Evolutionary conservation across 306 rosid genomes (phyloP).

Genomic region (Castanospermum australe): DNA sequence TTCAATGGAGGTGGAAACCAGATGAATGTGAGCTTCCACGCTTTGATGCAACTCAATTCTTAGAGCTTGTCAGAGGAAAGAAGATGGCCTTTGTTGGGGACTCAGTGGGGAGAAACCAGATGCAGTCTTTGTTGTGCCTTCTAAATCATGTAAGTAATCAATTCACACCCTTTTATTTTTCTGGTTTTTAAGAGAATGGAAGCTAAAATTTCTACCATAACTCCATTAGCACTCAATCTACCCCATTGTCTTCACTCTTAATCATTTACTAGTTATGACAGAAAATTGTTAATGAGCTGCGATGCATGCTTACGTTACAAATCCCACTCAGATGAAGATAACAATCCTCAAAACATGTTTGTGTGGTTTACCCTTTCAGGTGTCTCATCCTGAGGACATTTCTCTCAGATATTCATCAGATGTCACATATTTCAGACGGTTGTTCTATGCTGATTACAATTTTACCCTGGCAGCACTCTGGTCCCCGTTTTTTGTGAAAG

Average conservation of each 20-base stretch:
- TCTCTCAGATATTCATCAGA: constrained; percentile 37
- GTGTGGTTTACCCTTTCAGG: constrained; percentile 43
- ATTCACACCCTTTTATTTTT: background rate
- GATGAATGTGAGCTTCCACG: constrained; percentile 74
- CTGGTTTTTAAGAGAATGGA: background rate
- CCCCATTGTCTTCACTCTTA: background rate
- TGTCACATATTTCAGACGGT: constrained; percentile 47
- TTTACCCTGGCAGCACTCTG: constrained; percentile 72
- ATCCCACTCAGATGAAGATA: background rate
- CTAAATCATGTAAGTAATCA: constrained; percentile 37
- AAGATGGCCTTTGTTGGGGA: constrained; percentile 88
- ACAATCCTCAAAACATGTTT: background rate
- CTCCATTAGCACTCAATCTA: background rate
- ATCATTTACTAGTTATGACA: background rate
- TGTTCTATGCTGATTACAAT: constrained; percentile 56
- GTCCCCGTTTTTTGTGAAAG: constrained; percentile 74
- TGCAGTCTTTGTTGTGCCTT: constrained; percentile 86
- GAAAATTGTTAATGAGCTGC: background rate
- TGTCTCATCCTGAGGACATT: constrained; percentile 60
- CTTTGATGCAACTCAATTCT: constrained; percentile 70
- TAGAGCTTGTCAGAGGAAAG: constrained; percentile 67
- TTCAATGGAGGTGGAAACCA: constrained; percentile 90
- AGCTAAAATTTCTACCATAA: background rate
- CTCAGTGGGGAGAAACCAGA: constrained; percentile 81
- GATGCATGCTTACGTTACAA: background rate